Conservation (phyloP, 2,329 filamentous ascomycete genomes). For the Canariomyces notabilis region DNA sequence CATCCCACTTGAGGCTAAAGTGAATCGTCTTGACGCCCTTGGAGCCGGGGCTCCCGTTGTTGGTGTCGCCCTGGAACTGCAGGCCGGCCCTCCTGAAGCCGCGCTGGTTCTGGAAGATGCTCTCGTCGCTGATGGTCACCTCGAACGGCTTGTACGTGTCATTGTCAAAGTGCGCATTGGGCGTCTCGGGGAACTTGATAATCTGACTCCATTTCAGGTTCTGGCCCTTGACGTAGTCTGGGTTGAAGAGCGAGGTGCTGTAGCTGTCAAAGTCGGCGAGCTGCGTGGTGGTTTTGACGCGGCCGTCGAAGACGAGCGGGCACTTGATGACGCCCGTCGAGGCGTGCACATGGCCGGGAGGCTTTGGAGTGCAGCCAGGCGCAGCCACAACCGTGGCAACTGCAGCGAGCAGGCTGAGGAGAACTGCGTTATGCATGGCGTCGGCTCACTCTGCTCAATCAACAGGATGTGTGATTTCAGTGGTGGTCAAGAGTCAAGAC, state of each 20-base stretch:
- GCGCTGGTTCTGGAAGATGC: constrained; percentile 41
- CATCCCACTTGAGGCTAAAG: constrained; percentile 33
- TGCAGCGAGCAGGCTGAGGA: constrained; percentile 20
- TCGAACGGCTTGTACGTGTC: constrained; percentile 35
- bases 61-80: constrained; percentile 39
- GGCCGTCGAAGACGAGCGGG: constrained; percentile 36
- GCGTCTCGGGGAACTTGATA: constrained; percentile 29
- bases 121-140: constrained; percentile 40
- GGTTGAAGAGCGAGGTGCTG: constrained; percentile 31
- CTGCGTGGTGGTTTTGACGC: constrained; percentile 26
- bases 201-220: constrained; percentile 35
- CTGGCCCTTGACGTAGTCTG: constrained; percentile 35
- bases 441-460: not conserved
- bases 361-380: not conserved
- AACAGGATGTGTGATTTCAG: not conserved
- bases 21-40: constrained; percentile 34
- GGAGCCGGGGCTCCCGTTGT: constrained; percentile 34
- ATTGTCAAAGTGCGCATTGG: constrained; percentile 35
- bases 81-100: constrained; percentile 43
- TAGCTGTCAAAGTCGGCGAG: constrained; percentile 31
- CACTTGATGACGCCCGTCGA: constrained; percentile 26
- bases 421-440: constrained; percentile 19
- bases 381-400: constrained; percentile 9
- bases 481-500: not conserved
- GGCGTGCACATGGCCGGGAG: constrained; percentile 1